Conservation (phyloP, 2,329 filamentous ascomycete genomes). For the Colletotrichum sp. region DNA sequence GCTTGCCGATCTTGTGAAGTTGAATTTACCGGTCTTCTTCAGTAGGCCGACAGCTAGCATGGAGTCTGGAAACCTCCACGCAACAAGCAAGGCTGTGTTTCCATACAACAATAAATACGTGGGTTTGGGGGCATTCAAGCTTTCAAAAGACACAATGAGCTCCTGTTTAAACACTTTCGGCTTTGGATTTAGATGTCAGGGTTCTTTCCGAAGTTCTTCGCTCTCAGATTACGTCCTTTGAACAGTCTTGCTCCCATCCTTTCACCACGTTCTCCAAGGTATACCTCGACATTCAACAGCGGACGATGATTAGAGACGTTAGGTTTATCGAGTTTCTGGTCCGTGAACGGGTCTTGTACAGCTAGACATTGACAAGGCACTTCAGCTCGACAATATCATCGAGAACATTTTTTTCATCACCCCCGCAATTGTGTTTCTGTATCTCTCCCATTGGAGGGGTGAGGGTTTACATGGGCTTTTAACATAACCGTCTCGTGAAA, state of each 20-base stretch:
- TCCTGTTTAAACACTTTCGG: no score
- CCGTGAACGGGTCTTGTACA: fast-evolving
- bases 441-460: fast-evolving
- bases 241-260: background rate
- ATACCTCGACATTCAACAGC: background rate
- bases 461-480: background rate
- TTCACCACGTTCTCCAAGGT: background rate
- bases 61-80: no score
- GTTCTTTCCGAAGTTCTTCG: background rate
- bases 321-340: background rate
- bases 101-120: fast-evolving
- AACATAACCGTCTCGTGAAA: background rate
- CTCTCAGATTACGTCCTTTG: background rate
- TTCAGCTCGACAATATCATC: fast-evolving
- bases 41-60: background rate
- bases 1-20: background rate
- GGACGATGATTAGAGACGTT: fast-evolving
- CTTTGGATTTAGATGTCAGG: background rate
- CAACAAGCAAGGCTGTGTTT: background rate
- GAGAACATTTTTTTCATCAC: no score
- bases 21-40: background rate
- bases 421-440: no score
- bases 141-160: background rate
- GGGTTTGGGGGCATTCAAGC: background rate
- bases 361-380: background rate